Conservation (phyloP, 2,329 filamentous ascomycete species). For the Nemania sp. region DNA sequence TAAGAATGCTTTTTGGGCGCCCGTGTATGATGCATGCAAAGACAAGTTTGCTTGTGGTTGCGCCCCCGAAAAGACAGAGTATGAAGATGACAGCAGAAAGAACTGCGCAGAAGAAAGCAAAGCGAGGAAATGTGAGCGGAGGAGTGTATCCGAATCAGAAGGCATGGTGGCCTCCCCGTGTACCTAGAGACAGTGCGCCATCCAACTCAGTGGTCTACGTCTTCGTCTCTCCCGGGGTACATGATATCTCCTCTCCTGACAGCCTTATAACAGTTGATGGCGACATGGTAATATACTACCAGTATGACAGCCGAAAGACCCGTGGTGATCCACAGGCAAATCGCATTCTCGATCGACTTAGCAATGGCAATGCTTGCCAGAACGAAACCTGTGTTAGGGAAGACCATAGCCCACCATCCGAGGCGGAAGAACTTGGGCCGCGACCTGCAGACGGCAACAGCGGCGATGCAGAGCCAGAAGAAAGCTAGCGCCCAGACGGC, state of each 20-base stretch:
- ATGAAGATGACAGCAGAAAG: no score
- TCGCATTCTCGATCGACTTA: constrained; percentile 49
- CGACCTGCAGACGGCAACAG: constrained; percentile 49
- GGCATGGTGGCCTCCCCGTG: not conserved
- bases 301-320: constrained; percentile 54
- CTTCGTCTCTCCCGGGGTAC: constrained; percentile 59
- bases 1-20: no score
- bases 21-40: no score
- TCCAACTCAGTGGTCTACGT: constrained; percentile 47
- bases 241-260: constrained; percentile 57
- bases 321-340: constrained; percentile 52
- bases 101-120: no score
- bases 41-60: no score
- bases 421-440: constrained; percentile 59
- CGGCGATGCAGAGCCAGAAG: constrained; percentile 61
- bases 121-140: no score
- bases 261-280: constrained; percentile 50
- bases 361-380: constrained; percentile 60
- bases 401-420: constrained; percentile 67
- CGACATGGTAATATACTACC: constrained; percentile 47
- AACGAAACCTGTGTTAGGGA: constrained; percentile 64
- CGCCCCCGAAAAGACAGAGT: no score
- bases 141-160: no score
- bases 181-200: not conserved
- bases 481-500: constrained; percentile 66